Base-by-base conservation (phyloP, 139 green algal genomes). In the Edaphochlamys debaryana region DNA sequence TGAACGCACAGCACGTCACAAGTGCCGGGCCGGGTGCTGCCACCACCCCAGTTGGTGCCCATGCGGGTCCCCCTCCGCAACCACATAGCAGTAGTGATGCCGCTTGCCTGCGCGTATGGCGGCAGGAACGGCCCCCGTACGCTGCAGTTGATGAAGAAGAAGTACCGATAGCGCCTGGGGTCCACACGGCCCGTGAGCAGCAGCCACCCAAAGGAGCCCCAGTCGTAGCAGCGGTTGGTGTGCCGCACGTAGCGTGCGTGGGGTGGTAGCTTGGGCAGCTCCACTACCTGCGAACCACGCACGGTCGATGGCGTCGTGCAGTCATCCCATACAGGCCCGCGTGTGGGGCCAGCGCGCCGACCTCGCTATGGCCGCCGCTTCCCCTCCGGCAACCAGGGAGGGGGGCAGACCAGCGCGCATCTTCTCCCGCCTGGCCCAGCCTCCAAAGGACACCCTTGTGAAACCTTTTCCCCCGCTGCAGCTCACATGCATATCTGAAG, bases 141-240 rank as follows among this genome's bases (percentile, higher is more conserved):
- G 25, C 83, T 92, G 27, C 80, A 93, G 83, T 96, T 96, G 63
- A 95, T 93, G 70, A 96, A 94, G 67, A 96, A 90, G 81, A 95
- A 95, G 80, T 88, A 94, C 8, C 70, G 71, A 45, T 85, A 88
- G 9, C 81, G 69, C 40, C 32, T 82, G 2, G 86, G 68, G 41
- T 85, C 75, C 34, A 91, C 85, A 8, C 89, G 69, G 29, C 89
- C 72, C 20, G 36, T 87, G 5, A 81, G 48, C 60, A 97, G 86
- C 54, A 96, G 79, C 93, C 93, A 96, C 27, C 93, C 94, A 25
- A 94, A 93, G 3, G 92, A 96, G 62, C 94, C 94, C 88, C 94
- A 94, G 82, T 97, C 94, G 62, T 95, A 97, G 88, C 94, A 97
- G 45, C 93, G 86, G 71, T 96, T 96, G 3, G 80, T 56, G 71